Evolutionary conservation across 2,329 filamentous ascomycete genomes (phyloP).

Genomic region (Pyrenochaeta sp.): DNA sequence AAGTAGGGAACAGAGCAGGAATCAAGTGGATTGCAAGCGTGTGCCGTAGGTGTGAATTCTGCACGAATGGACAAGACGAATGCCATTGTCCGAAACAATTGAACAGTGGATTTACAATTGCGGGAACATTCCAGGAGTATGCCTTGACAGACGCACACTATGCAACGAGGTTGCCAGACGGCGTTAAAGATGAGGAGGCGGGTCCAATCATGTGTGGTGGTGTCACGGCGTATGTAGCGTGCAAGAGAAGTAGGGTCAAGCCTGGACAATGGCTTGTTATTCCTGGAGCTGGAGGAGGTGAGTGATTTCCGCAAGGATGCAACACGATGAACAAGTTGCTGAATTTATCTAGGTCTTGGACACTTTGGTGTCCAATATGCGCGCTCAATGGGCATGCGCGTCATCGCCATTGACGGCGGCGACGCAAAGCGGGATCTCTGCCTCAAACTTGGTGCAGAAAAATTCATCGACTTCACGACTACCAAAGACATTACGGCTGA

Average conservation of each 20-base stretch:
- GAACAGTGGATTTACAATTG: conserved; percentile 70
- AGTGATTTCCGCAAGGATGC: background rate
- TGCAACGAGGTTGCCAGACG: conserved; percentile 56
- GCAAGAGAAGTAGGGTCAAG: conserved; percentile 49
- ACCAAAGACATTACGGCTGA: conserved; percentile 69
- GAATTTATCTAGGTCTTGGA: conserved; percentile 24
- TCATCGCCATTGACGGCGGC: conserved; percentile 65
- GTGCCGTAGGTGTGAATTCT: conserved; percentile 83
- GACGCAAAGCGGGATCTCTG: conserved; percentile 57
- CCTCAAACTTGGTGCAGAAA: conserved; percentile 62
- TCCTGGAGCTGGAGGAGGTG: conserved; percentile 49
- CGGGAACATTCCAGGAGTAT: conserved; percentile 55
- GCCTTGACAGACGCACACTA: conserved; percentile 56
- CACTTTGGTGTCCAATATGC: conserved; percentile 49
- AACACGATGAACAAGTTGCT: background rate
- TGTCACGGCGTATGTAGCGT: conserved; percentile 59
- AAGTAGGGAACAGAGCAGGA: conserved; percentile 64
- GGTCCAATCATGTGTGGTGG: conserved; percentile 59
- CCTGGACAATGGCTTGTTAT: conserved; percentile 53
- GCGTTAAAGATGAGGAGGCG: conserved; percentile 54
- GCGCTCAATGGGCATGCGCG: conserved; percentile 64
- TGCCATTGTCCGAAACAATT: conserved; percentile 60
- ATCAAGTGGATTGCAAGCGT: conserved; percentile 82
- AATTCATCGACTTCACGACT: conserved; percentile 63
- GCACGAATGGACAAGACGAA: conserved; percentile 66